Evolutionary conservation across 2,329 filamentous ascomycete species (phyloP).

Genomic region (Purpureocillium lavendulum): DNA sequence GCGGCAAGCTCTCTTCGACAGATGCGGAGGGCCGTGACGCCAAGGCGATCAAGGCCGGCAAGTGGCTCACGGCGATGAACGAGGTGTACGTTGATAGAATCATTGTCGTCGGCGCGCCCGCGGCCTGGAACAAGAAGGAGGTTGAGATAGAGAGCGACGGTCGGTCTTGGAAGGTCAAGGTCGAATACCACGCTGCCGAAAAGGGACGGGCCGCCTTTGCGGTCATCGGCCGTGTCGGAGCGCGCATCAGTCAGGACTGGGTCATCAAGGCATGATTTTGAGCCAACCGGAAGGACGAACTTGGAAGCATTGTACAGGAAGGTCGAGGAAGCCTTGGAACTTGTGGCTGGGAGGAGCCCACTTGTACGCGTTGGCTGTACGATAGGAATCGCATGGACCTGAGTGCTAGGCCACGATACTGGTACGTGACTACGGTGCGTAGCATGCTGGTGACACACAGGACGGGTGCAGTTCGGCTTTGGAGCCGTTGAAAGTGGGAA

Average conservation of each 20-base stretch:
- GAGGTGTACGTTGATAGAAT: conserved; percentile 76
- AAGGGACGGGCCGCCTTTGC: conserved; percentile 42
- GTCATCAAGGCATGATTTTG: conserved; percentile 21
- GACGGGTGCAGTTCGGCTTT: too few species aligned
- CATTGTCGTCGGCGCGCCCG: conserved; percentile 71
- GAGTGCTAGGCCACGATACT: too few species aligned
- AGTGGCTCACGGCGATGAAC: conserved; percentile 72
- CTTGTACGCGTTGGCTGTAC: too few species aligned
- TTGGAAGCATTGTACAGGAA: too few species aligned
- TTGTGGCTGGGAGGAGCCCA: too few species aligned
- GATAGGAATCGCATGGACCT: too few species aligned
- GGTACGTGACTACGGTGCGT: too few species aligned
- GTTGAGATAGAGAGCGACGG: conserved; percentile 49
- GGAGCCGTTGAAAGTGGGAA: too few species aligned
- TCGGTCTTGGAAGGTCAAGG: conserved; percentile 45
- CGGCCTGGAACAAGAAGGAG: conserved; percentile 57
- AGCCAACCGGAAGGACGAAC: too few species aligned
- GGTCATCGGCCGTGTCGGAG: conserved; percentile 41
- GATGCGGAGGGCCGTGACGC: conserved; percentile 50
- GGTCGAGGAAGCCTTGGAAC: too few species aligned
- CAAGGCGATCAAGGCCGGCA: conserved; percentile 49
- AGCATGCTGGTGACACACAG: too few species aligned
- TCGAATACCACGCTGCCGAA: conserved; percentile 48
- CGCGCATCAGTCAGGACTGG: conserved; percentile 47
- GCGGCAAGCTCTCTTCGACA: conserved; percentile 56